These are phyloP conservation scores for Hypoxylon cercidicola DNA, from an alignment of 495 filamentous ascomycete genomes.

Conservation along the genomic window DNA sequence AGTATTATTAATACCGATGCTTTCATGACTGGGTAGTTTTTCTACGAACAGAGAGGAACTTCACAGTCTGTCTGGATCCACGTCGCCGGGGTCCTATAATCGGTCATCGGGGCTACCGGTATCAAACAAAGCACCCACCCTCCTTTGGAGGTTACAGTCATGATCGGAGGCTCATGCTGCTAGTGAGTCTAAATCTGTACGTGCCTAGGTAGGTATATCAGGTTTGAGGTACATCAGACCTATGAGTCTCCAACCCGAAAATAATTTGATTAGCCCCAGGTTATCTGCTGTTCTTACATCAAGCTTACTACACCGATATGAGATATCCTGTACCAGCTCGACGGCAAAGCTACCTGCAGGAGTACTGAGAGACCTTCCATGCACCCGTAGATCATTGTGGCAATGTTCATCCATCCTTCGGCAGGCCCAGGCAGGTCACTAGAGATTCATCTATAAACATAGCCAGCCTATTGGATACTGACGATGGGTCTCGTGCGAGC, in stretches of 20 bases:
- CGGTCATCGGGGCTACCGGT: not conserved
- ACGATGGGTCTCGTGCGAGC: not conserved
- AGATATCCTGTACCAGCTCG: not conserved
- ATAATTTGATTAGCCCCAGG: not conserved
- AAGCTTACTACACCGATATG: constrained; percentile 28
- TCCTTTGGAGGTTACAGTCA: not conserved
- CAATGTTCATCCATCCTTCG: constrained; percentile 31
- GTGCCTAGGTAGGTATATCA: not conserved
- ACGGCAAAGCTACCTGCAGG: constrained; percentile 8
- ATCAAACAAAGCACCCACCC: not conserved
- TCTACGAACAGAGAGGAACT: not conserved
- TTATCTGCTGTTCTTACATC: not conserved
- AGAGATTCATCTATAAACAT: constrained; percentile 10
- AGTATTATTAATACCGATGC: too few species aligned
- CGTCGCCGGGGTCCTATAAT: not conserved
- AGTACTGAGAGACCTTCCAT: not conserved
- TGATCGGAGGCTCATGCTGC: constrained; percentile 13
- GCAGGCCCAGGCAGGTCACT: constrained; percentile 19
- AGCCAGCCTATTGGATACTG: constrained; percentile 10
- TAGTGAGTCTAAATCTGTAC: constrained; percentile 3
- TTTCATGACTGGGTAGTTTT: too few species aligned
- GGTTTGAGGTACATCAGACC: constrained; percentile 10
- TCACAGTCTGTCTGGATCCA: not conserved
- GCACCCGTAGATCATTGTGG: constrained; percentile 4
- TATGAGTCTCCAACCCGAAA: constrained; percentile 1